Evolutionary conservation across 345 rosid species (phyloP).

Genomic region (Schrenkiella parvula): DNA sequence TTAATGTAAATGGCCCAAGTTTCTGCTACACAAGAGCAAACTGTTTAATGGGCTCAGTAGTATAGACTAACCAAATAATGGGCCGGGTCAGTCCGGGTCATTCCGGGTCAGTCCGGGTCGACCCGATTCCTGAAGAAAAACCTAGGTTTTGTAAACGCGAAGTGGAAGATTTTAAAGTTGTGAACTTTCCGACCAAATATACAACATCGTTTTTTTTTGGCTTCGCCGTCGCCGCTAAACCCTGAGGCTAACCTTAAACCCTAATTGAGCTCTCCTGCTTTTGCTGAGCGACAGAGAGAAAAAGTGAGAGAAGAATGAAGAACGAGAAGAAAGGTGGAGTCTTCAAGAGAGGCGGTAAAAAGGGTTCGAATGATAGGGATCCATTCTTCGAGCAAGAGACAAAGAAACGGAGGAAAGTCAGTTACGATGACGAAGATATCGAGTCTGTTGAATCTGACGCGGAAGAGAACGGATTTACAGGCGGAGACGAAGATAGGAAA

Average conservation of each 20-base stretch:
- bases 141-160: constrained; percentile 16
- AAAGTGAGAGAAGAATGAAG: constrained; percentile 15
- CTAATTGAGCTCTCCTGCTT: background rate
- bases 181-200: constrained; percentile 28
- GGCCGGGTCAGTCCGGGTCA: no score
- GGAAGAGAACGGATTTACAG: constrained; percentile 32
- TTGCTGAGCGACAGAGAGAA: background rate
- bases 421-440: constrained; percentile 55
- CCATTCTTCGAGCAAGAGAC: constrained; percentile 46
- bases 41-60: background rate
- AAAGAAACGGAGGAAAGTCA: constrained; percentile 47
- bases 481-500: constrained; percentile 26
- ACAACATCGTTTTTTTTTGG: background rate
- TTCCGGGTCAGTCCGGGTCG: background rate
- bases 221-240: constrained; percentile 36
- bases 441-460: constrained; percentile 59
- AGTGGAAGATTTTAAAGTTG: constrained; percentile 15
- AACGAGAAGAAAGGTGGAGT: constrained; percentile 33
- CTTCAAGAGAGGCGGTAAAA: constrained; percentile 34
- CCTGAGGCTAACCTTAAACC: constrained; percentile 28
- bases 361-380: constrained; percentile 33
- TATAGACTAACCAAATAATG: background rate
- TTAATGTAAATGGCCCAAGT: no score
- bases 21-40: background rate
- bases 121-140: constrained; percentile 9